phyloP scores from a whole-genome alignment of 2,329 filamentous ascomycete species.

The Basipetospora chlamydospora region DNA sequence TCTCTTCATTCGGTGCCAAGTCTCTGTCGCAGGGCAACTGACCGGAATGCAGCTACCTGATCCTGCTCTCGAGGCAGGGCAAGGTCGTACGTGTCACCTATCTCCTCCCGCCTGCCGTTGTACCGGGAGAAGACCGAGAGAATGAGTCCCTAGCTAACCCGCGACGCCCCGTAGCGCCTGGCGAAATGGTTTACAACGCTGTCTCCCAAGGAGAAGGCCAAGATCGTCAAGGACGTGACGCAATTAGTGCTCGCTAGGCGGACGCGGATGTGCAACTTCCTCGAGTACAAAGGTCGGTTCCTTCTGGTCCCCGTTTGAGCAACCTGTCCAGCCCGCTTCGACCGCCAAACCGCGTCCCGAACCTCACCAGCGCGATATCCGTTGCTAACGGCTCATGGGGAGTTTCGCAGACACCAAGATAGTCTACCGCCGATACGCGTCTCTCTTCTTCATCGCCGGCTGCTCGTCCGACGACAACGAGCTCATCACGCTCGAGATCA shows the following conservation, averaged over 20 bases:
- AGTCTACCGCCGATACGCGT: constrained; percentile 96
- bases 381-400: too few species aligned
- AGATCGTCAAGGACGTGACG: constrained; percentile 99
- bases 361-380: too few species aligned
- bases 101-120: background rate
- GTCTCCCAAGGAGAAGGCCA: constrained; percentile 95
- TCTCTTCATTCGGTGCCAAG: too few species aligned
- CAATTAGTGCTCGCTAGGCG: constrained; percentile 90
- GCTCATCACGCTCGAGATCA: constrained; percentile 93
- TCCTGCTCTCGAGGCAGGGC: constrained; percentile 92
- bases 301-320: background rate
- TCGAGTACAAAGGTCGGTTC: constrained; percentile 88
- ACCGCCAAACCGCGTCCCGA: too few species aligned
- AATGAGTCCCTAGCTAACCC: background rate
- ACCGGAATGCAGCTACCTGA: constrained; percentile 61
- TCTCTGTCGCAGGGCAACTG: too few species aligned
- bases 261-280: constrained; percentile 99
- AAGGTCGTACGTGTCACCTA: constrained; percentile 67
- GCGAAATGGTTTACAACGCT: constrained; percentile 99
- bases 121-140: background rate
- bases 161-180: constrained; percentile 51
- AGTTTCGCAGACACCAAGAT: constrained; percentile 83
- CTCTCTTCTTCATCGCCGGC: constrained; percentile 97
- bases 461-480: constrained; percentile 97
- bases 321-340: background rate